Conservation (phyloP, 2,329 filamentous ascomycete species). For the Stemphylium lycopersici region DNA sequence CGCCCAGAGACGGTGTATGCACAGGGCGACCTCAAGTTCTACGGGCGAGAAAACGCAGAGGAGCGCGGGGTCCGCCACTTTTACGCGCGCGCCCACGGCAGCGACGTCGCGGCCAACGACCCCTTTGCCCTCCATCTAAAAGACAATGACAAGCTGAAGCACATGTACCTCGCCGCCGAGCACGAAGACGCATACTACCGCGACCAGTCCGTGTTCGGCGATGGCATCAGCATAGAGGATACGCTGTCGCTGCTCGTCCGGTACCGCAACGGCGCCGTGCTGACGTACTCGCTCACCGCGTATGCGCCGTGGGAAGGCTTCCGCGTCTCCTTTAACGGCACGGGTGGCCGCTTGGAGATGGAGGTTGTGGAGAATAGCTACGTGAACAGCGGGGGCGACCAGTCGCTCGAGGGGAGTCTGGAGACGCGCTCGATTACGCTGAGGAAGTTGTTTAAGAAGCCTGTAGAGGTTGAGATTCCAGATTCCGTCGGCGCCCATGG, state of each 20-base stretch:
- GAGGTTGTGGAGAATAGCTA: conserved; percentile 69
- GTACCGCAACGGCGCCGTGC: conserved; percentile 62
- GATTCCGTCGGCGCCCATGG: conserved; percentile 64
- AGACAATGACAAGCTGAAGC: conserved; percentile 60
- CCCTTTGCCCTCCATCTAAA: conserved; percentile 66
- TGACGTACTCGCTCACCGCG: conserved; percentile 66
- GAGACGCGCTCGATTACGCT: conserved; percentile 59
- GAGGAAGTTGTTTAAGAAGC: conserved; percentile 63
- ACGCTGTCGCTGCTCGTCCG: conserved; percentile 66
- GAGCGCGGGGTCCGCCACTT: conserved; percentile 59
- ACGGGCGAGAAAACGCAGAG: conserved; percentile 67
- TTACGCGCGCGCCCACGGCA: conserved; percentile 59
- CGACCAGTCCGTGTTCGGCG: conserved; percentile 67
- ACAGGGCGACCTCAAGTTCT: conserved; percentile 65
- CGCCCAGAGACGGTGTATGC: conserved; percentile 63
- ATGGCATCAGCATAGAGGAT: conserved; percentile 69
- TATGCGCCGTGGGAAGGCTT: conserved; percentile 70
- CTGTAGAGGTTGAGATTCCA: conserved; percentile 60
- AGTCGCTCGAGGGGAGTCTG: conserved; percentile 60
- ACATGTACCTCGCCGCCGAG: conserved; percentile 67
- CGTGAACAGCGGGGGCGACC: conserved; percentile 63
- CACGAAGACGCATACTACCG: conserved; percentile 67
- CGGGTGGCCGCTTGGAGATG: conserved; percentile 63
- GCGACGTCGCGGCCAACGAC: conserved; percentile 58
- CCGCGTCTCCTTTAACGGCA: conserved; percentile 64